These are phyloP conservation scores for Phytophthora rubi DNA, from an alignment of 352 stramenopile species.

Conservation along the genomic window DNA sequence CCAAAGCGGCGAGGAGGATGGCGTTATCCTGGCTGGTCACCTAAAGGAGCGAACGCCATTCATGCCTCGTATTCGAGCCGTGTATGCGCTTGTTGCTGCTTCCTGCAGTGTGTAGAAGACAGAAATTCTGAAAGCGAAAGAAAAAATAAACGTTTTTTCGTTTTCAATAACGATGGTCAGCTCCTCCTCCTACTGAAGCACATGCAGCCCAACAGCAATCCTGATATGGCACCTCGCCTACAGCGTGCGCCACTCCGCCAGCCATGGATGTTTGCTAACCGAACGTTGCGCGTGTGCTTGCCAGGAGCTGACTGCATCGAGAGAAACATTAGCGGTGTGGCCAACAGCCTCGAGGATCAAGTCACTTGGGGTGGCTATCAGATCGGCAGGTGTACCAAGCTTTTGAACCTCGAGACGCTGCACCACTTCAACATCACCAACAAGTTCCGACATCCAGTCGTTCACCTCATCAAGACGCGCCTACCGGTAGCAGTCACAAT, in stretches of 20 bases:
- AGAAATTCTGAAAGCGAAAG: slow-evolving; percentile 34
- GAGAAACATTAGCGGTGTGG: slow-evolving; percentile 22
- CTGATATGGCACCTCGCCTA: slow-evolving; percentile 19
- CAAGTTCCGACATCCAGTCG: slow-evolving; percentile 76
- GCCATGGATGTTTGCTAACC: slow-evolving; percentile 59
- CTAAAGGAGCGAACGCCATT: slow-evolving; percentile 16
- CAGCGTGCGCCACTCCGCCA: slow-evolving; percentile 83
- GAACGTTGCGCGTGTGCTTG: slow-evolving; percentile 47
- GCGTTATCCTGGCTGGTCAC: slow-evolving; percentile 2
- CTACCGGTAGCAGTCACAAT: slow-evolving; percentile 31
- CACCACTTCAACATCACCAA: slow-evolving; percentile 57
- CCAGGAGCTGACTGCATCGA: slow-evolving; percentile 56
- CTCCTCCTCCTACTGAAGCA: too few species aligned
- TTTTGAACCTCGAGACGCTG: slow-evolving; percentile 73
- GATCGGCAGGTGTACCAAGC: slow-evolving; percentile 80
- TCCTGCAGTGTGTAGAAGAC: slow-evolving; percentile 35
- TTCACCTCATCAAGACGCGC: slow-evolving; percentile 83
- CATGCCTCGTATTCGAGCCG: slow-evolving; percentile 4
- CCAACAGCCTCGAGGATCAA: slow-evolving; percentile 59
- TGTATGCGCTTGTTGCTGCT: slow-evolving; percentile 16
- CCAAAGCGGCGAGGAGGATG: slow-evolving; percentile 14
- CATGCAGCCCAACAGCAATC: background rate
- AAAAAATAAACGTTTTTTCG: slow-evolving; percentile 38
- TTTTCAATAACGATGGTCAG: slow-evolving; percentile 17
- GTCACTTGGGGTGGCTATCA: slow-evolving; percentile 72